A percentile compares a stretch with the other conserved stretches of the same genome.
phyloP scores from a whole-genome alignment of 2,329 filamentous ascomycete species.

The Claviceps sp. region DNA sequence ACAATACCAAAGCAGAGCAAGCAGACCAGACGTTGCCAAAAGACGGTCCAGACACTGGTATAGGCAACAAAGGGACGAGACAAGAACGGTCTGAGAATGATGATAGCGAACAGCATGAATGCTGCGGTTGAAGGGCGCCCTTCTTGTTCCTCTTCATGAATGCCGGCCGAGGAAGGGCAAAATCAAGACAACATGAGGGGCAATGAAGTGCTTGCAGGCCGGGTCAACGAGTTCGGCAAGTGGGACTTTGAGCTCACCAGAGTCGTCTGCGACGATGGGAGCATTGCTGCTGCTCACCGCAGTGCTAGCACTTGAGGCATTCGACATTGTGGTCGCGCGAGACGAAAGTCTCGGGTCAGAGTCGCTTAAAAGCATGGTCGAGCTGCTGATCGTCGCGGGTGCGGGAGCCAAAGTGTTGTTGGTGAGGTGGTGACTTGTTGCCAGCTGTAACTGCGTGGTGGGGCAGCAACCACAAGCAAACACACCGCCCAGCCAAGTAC shows the following conservation, averaged over 20 bases:
- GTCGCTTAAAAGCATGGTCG: conserved; percentile 28
- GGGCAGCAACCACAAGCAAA: background rate
- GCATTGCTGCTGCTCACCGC: conserved; percentile 12
- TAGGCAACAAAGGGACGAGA: background rate
- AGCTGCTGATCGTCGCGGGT: background rate
- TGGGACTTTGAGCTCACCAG: conserved; percentile 22
- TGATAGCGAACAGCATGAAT: background rate
- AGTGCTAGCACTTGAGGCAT: conserved; percentile 18
- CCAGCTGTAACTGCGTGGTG: background rate
- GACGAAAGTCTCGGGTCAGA: conserved; percentile 23
- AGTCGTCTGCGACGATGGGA: conserved; percentile 19
- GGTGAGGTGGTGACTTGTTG: conserved; percentile 6
- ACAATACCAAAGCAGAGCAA: background rate
- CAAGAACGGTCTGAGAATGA: background rate
- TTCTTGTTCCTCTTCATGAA: background rate
- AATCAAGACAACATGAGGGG: conserved; percentile 20
- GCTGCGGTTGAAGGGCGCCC: background rate
- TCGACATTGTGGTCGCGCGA: conserved; percentile 22
- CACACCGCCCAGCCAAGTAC: background rate
- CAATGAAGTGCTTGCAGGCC: conserved; percentile 10
- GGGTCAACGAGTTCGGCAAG: conserved; percentile 1
- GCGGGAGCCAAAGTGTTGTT: background rate
- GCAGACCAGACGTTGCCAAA: background rate
- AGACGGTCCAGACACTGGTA: background rate
- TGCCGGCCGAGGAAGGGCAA: conserved; percentile 3